Evolutionary conservation across 495 filamentous ascomycete genomes (phyloP).

Genomic region (Penicillium canariense): DNA sequence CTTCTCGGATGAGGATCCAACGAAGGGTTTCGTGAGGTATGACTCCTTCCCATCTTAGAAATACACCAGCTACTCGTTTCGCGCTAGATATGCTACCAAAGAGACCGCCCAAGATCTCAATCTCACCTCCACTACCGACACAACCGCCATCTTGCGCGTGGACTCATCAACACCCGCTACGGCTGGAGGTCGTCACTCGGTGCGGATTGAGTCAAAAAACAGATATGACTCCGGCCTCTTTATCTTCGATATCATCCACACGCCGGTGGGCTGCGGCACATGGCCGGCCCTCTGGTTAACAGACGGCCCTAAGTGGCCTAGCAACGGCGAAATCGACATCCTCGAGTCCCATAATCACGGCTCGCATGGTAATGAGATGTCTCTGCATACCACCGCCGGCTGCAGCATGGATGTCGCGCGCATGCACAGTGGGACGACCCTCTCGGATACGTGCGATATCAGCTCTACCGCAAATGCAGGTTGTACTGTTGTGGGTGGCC

Average conservation of each 20-base stretch:
- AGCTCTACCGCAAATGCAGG: slow-evolving; percentile 39
- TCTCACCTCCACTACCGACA: slow-evolving; percentile 49
- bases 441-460: slow-evolving; percentile 37
- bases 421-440: slow-evolving; percentile 35
- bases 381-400: slow-evolving; percentile 42
- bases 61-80: neutral
- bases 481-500: slow-evolving; percentile 40
- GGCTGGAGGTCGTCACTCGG: slow-evolving; percentile 48
- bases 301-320: slow-evolving; percentile 58
- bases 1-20: slow-evolving; percentile 51
- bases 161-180: slow-evolving; percentile 47
- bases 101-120: slow-evolving; percentile 37
- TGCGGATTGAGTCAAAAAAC: slow-evolving; percentile 52
- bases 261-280: slow-evolving; percentile 51
- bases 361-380: slow-evolving; percentile 45
- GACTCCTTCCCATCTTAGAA: neutral
- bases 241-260: slow-evolving; percentile 53
- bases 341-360: slow-evolving; percentile 47
- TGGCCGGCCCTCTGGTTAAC: slow-evolving; percentile 65
- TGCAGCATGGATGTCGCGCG: slow-evolving; percentile 49
- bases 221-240: slow-evolving; percentile 52
- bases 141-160: slow-evolving; percentile 51
- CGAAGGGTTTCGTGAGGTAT: slow-evolving; percentile 53
- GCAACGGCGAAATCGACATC: slow-evolving; percentile 51
- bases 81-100: slow-evolving; percentile 33